These are phyloP conservation scores for Baffinella frigidus DNA, from an alignment of 208 protist genomes.

Conservation along the genomic window DNA sequence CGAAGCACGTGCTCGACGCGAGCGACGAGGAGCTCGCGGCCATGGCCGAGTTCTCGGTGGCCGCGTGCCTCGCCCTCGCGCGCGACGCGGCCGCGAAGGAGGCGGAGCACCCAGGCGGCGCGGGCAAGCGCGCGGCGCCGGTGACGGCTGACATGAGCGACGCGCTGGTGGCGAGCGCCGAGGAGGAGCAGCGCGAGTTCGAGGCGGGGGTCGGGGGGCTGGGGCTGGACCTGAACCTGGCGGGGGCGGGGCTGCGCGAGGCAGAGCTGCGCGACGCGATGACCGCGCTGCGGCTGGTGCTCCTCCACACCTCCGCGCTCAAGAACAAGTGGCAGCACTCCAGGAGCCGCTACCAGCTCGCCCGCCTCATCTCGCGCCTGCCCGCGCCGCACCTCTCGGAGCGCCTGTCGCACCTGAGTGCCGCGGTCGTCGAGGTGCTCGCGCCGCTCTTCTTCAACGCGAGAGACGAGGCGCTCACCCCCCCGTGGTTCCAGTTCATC, in stretches of 20 bases:
- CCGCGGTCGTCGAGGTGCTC: background rate
- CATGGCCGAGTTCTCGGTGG: background rate
- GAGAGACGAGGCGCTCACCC: background rate
- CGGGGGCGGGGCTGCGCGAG: background rate
- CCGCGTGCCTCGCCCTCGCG: background rate
- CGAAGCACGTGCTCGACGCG: background rate
- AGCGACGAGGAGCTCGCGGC: background rate
- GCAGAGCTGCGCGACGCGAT: background rate
- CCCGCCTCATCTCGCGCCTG: background rate
- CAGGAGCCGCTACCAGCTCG: background rate
- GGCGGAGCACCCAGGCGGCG: background rate
- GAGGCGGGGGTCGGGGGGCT: background rate
- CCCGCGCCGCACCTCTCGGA: too few species aligned
- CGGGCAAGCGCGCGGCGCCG: background rate
- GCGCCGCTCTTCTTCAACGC: conserved; percentile 24
- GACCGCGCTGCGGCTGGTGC: background rate
- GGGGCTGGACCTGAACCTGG: background rate
- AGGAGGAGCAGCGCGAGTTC: background rate
- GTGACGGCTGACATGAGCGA: background rate
- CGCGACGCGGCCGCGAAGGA: background rate
- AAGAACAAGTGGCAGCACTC: background rate
- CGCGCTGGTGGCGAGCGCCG: background rate
- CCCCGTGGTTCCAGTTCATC: background rate
- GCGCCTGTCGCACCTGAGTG: too few species aligned
- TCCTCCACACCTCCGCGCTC: background rate